Conservation (phyloP, 148 eudicot species). For the Pharnaceum exiguum region DNA sequence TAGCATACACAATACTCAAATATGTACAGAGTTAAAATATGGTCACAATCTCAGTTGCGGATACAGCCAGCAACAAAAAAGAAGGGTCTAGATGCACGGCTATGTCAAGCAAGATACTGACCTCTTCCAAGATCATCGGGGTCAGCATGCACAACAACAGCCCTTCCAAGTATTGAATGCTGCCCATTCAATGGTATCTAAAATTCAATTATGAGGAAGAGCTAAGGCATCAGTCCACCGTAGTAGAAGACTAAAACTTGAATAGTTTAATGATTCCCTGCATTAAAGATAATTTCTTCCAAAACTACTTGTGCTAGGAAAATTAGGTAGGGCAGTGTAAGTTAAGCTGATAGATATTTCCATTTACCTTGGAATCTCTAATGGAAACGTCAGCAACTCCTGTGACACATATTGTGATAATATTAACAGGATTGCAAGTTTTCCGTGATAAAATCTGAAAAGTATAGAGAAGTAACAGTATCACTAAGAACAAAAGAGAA, state of each 20-base stretch:
- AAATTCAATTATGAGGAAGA: background rate
- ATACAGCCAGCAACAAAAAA: background rate
- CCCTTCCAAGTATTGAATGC: slow-evolving; percentile 87
- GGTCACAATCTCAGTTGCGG: too few relatives aligned
- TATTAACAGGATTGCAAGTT: background rate
- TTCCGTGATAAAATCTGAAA: background rate
- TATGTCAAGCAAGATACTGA: slow-evolving; percentile 10
- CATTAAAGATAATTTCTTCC: too few relatives aligned
- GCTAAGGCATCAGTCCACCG: background rate
- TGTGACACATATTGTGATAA: slow-evolving; percentile 21
- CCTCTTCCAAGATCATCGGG: slow-evolving; percentile 93
- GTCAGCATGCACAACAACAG: slow-evolving; percentile 93
- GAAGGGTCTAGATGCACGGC: background rate
- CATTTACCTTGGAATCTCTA: slow-evolving; percentile 52
- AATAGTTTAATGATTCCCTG: too few relatives aligned
- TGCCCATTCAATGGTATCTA: slow-evolving; percentile 71
- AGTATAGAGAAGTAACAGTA: too few relatives aligned
- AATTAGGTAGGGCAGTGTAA: background rate
- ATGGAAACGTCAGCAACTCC: slow-evolving; percentile 81
- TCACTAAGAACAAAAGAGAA: background rate
- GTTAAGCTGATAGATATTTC: background rate
- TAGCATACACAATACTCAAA: background rate
- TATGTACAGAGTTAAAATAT: background rate
- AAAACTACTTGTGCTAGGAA: too few relatives aligned
- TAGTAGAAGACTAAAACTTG: background rate